These are phyloP conservation scores for Camelina sativa DNA, from an alignment of 345 rosid species.

Conservation along the genomic window DNA sequence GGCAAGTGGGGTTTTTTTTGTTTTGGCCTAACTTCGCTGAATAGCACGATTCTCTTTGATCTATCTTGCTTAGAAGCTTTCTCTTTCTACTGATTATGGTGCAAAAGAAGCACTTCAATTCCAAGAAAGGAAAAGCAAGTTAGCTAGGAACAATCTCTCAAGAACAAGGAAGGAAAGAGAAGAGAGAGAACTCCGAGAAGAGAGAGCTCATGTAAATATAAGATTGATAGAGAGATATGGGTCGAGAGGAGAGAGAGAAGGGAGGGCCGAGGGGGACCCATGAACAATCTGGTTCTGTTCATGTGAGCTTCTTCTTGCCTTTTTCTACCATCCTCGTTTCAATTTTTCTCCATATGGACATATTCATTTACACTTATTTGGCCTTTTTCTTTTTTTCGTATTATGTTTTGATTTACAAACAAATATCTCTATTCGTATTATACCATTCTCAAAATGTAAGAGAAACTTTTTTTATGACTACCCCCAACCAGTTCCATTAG, in stretches of 20 bases:
- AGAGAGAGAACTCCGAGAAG: not conserved
- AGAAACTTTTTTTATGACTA: not conserved
- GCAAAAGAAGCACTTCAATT: conserved; percentile 28
- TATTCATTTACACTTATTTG: conserved; percentile 29
- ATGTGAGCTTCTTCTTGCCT: conserved; percentile 51
- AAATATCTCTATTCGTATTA: not conserved
- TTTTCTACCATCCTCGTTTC: conserved; percentile 43
- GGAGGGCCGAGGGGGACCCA: conserved; percentile 31
- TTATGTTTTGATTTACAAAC: conserved; percentile 17
- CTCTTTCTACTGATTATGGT: conserved; percentile 35
- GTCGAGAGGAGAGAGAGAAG: conserved; percentile 11
- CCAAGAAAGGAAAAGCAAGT: conserved; percentile 15
- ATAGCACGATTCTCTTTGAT: conserved; percentile 33
- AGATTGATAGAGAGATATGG: conserved; percentile 44
- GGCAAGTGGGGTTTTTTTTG: conserved; percentile 31
- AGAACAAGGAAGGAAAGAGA: conserved; percentile 6
- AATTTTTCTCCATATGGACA: conserved; percentile 28
- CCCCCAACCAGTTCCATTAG: not conserved
- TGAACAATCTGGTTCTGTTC: conserved; percentile 49
- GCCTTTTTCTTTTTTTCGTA: conserved; percentile 6
- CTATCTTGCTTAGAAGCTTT: conserved; percentile 12
- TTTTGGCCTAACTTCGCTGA: conserved; percentile 42
- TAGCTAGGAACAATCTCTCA: conserved; percentile 29
- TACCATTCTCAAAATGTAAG: conserved; percentile 4
- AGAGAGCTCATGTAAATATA: conserved; percentile 12